A percentile compares a stretch with the other conserved stretches of the same genome.
Conservation (phyloP, 139 green algal genomes). For the Mesostigma viride region DNA sequence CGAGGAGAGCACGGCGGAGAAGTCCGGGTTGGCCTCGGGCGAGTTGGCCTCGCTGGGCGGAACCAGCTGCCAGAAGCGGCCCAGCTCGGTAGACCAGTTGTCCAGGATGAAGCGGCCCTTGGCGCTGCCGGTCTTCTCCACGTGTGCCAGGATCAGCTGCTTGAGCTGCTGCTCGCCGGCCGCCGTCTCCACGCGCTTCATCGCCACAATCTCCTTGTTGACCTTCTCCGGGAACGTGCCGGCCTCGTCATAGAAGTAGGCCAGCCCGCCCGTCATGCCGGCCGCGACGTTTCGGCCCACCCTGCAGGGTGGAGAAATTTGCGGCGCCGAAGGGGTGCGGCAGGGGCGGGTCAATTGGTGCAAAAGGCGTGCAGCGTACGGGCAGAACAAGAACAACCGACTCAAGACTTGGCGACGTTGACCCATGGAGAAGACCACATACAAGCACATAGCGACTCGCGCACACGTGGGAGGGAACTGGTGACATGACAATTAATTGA, state of each 20-base stretch:
- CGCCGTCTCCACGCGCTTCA: slow-evolving; percentile 74
- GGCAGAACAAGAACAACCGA: too few relatives aligned
- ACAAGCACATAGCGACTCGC: too few relatives aligned
- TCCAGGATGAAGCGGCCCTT: slow-evolving; percentile 62
- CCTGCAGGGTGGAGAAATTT: too few relatives aligned
- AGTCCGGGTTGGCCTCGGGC: slow-evolving; percentile 56
- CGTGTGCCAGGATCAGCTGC: slow-evolving; percentile 64
- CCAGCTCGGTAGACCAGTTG: slow-evolving; percentile 59
- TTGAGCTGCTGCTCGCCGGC: slow-evolving; percentile 79
- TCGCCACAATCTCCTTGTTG: slow-evolving; percentile 90
- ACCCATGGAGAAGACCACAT: too few relatives aligned
- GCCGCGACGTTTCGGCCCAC: slow-evolving; percentile 90
- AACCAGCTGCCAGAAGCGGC: slow-evolving; percentile 95
- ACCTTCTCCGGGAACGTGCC: slow-evolving; percentile 79
- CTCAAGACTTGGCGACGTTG: too few relatives aligned
- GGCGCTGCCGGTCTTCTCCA: slow-evolving; percentile 60
- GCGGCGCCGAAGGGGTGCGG: too few relatives aligned
- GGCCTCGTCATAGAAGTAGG: slow-evolving; percentile 93
- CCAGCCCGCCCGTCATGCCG: slow-evolving; percentile 95
- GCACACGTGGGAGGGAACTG: too few relatives aligned
- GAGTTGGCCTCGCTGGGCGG: slow-evolving; percentile 68
- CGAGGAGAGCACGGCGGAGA: too few relatives aligned
- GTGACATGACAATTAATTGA: too few relatives aligned
- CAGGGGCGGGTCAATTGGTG: too few relatives aligned
- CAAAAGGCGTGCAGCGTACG: too few relatives aligned